Conservation (phyloP, 2,329 filamentous ascomycete genomes). For the Ambrosiella beaveri region DNA sequence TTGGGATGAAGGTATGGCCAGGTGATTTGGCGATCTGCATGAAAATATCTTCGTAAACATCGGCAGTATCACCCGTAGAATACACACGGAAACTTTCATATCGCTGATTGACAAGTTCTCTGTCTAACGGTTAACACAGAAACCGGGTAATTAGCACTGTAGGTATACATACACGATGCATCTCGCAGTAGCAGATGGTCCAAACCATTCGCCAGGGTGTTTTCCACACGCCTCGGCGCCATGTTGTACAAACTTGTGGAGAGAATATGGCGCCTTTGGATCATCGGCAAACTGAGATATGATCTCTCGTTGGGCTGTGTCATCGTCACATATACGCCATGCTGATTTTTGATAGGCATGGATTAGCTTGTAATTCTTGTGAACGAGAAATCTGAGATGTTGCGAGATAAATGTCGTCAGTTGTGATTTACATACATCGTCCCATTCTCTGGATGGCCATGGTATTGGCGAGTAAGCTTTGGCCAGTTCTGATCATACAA, state of each 20-base stretch:
- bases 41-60: slow-evolving; percentile 85
- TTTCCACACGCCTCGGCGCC: slow-evolving; percentile 80
- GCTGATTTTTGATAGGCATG: slow-evolving; percentile 25
- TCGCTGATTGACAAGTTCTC: slow-evolving; percentile 55
- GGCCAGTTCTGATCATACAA: slow-evolving; percentile 95
- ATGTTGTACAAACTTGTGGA: slow-evolving; percentile 84
- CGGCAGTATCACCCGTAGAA: slow-evolving; percentile 72
- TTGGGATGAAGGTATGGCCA: slow-evolving; percentile 55
- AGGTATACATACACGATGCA: slow-evolving; percentile 66
- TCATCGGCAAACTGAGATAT: slow-evolving; percentile 78
- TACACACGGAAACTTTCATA: slow-evolving; percentile 60
- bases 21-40: slow-evolving; percentile 56
- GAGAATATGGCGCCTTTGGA: slow-evolving; percentile 71
- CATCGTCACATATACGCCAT: slow-evolving; percentile 51
- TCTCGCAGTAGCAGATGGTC: slow-evolving; percentile 83
- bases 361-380: not conserved
- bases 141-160: not conserved
- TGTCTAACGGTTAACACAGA: slow-evolving; percentile 21
- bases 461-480: slow-evolving; percentile 80
- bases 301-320: slow-evolving; percentile 48
- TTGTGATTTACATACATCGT: slow-evolving; percentile 39
- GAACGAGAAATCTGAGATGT: not conserved
- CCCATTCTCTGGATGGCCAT: slow-evolving; percentile 57
- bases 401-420: not conserved
- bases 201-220: slow-evolving; percentile 95